phyloP scores from a whole-genome alignment of 2,329 filamentous ascomycete species.

The Sphaerulina musiva region DNA sequence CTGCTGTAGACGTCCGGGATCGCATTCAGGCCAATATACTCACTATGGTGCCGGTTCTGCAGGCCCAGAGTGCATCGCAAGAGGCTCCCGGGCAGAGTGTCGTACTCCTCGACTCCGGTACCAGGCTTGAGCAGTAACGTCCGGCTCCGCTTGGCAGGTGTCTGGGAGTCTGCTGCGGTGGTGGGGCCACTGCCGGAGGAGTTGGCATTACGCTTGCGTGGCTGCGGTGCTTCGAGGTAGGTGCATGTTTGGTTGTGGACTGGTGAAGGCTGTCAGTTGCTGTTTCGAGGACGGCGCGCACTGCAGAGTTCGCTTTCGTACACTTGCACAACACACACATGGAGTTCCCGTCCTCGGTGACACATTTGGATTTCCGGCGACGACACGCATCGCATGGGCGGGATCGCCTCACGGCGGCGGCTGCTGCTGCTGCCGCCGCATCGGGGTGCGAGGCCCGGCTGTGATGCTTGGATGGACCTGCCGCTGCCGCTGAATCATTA shows the following conservation, averaged over 20 bases:
- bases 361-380: constrained; percentile 24
- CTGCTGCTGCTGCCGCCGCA: not conserved
- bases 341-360: constrained; percentile 22
- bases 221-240: constrained; percentile 48
- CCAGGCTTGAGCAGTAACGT: constrained; percentile 18
- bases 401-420: constrained; percentile 8
- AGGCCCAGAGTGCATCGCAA: constrained; percentile 56
- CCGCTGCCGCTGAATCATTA: not conserved
- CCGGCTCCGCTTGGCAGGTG: constrained; percentile 13
- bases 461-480: constrained; percentile 8
- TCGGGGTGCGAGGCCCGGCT: constrained; percentile 8
- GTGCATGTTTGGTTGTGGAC: constrained; percentile 68
- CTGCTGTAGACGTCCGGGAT: constrained; percentile 18
- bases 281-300: not conserved
- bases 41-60: constrained; percentile 28
- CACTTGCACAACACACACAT: constrained; percentile 24
- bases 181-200: not conserved
- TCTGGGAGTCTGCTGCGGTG: not conserved
- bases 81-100: constrained; percentile 60
- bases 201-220: constrained; percentile 17
- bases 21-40: constrained; percentile 27
- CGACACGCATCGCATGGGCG: constrained; percentile 23
- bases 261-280: not conserved
- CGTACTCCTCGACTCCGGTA: constrained; percentile 59
- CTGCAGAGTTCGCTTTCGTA: not conserved